These are phyloP conservation scores for Sporodiniella umbellata DNA, from an alignment of 371 early-diverging fungal species.

Conservation along the genomic window DNA sequence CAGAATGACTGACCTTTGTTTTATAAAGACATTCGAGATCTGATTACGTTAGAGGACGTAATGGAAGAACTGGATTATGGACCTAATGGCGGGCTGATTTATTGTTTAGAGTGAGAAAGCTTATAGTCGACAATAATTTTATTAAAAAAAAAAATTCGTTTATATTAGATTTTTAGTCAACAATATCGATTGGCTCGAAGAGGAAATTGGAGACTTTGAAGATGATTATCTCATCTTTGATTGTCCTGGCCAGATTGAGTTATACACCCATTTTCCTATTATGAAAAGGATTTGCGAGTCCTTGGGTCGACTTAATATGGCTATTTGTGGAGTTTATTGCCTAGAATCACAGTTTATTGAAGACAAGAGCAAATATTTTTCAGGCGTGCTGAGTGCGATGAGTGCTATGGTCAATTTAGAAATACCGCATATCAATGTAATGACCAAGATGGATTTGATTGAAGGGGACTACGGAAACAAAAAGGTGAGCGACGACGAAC, in stretches of 20 bases:
- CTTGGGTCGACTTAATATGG: constrained; percentile 67
- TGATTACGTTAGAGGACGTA: constrained; percentile 96
- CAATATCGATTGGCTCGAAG: constrained; percentile 96
- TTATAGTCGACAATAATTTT: too few relatives aligned
- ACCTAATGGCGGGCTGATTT: constrained; percentile 98
- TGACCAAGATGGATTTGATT: constrained; percentile 97
- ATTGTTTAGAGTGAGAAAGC: constrained; percentile 93
- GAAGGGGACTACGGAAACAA: constrained; percentile 45
- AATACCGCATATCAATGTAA: constrained; percentile 95
- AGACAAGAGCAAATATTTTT: constrained; percentile 93
- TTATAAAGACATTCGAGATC: constrained; percentile 84
- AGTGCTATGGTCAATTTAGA: constrained; percentile 95
- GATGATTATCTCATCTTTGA: constrained; percentile 98
- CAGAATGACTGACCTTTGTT: neutral
- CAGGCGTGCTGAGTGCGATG: constrained; percentile 91
- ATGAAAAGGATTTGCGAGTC: constrained; percentile 81
- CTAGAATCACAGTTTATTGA: constrained; percentile 94
- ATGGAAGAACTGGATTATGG: constrained; percentile 98
- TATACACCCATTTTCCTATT: constrained; percentile 98
- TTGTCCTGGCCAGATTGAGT: constrained; percentile 99
- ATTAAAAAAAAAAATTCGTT: neutral
- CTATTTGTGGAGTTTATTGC: constrained; percentile 89
- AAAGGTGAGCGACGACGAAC: constrained; percentile 24
- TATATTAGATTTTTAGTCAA: constrained; percentile 71
- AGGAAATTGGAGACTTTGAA: constrained; percentile 85